These are phyloP conservation scores for Anisodus tanguticus DNA, from an alignment of 257 asterid species.

Conservation along the genomic window DNA sequence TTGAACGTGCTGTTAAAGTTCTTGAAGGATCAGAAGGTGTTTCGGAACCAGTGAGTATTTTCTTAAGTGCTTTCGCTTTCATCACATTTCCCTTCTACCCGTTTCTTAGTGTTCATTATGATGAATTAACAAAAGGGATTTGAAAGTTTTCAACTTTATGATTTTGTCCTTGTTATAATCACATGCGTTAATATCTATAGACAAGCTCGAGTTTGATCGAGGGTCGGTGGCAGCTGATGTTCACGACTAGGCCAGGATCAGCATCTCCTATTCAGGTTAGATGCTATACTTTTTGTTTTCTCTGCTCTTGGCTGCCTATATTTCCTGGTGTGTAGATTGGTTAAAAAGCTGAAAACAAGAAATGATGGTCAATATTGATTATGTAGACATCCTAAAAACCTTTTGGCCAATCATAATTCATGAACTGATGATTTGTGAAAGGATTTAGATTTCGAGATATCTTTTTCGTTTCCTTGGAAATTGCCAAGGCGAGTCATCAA, in stretches of 20 bases:
- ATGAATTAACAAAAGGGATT: not conserved
- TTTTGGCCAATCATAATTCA: not conserved
- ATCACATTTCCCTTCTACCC: not conserved
- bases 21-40: constrained; percentile 74
- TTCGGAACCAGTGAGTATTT: constrained; percentile 70
- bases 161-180: not conserved
- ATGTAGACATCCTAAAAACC: not conserved
- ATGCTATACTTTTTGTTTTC: not conserved
- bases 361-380: not conserved
- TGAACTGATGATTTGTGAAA: not conserved
- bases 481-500: not conserved
- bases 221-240: constrained; percentile 94
- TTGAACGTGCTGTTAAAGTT: constrained; percentile 71
- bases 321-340: not conserved
- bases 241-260: constrained; percentile 92
- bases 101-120: not conserved
- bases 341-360: not conserved
- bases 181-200: constrained; percentile 42
- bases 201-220: constrained; percentile 85
- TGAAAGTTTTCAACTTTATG: not conserved
- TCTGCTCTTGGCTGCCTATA: not conserved
- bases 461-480: not conserved
- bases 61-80: not conserved
- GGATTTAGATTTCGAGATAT: not conserved
- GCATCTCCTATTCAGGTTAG: constrained; percentile 91